Base-by-base conservation (phyloP, 1,139 yeast genomes). In the Yamadazyma membranifaciens region DNA sequence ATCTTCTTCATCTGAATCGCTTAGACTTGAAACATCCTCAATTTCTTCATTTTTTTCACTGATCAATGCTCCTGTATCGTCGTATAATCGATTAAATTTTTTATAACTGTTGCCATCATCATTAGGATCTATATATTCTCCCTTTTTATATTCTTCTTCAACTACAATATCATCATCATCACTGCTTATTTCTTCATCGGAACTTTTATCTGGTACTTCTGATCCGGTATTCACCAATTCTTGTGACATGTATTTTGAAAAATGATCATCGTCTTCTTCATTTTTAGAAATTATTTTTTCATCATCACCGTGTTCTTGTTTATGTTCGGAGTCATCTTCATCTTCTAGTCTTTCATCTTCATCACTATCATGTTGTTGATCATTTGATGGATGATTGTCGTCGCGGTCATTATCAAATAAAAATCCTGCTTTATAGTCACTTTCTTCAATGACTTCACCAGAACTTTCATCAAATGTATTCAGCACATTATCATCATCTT, bases 241-340 rank as follows among this genome's bases (percentile, higher is more conserved):
- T 57, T 83, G 89, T 3, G 95, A 81, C 84, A 88, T 85, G 60
- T 87, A 88, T 44, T 84, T 79, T 14, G 91, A 81, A 57, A 87
- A 87, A 45, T 63, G 67, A 40, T 65, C 67, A 45, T 57, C 69
- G 30, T 50, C 54, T 41, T 52, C 55, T 38, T 44, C 34, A 7
- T 20, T 20, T 20, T 20, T 20, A 20, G 24, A 20, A 43, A 41
- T 36, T 36, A 45, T 40, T 34, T 52, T 45, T 29, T 45, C 41
- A 40, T 65, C 67, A 45, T 57, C 69, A 30, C 49, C 54, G 40
- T 52, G 54, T 38, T 44, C 34, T 26, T 61, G 66, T 39, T 63
- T 65, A 44, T 56, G 66, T 28, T 46, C 50, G 42, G 57, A 62
- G 36, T 53, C 63, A 3, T 60, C 56, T 33, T 61, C 62, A 35